Base-by-base conservation (phyloP, 129 eudicot species). In the Scalesia atractyloides region DNA sequence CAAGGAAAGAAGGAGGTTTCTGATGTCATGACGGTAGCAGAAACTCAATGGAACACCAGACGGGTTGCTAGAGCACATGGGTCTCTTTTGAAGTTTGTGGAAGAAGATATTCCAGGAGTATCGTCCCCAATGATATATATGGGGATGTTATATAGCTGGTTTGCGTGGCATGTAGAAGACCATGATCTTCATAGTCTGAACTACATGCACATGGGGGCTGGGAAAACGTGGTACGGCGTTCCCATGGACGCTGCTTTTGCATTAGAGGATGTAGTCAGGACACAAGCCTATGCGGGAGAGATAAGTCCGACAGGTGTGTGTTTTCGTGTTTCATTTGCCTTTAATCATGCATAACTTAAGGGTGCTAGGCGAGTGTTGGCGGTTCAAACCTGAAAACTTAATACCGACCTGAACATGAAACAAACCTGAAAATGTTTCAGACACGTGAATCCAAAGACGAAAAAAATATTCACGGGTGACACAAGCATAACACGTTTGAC, bases 161-260 rank as follows among this genome's bases (percentile, higher is more conserved):
- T 90, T 70, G 98, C 97, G 68, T 94, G 98, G 98, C 98, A 94
- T 69, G 98, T 87, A 46, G 98, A 94, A 76, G 98, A 94, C 74
- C 98, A 94, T 73, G 98, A 94, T 75, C 72, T 94, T 70, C 98
- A 94, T 78, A 94, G 98, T 80, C 70, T 94, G 86, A 94, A 94
- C 73, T 94, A 90, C 69, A 65, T 94, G 92, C 98, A 94, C 70
- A 52, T 79, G 79, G 98, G 98, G 39, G 86, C 90, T 4, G 88
- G 88, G 18, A 93, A 93, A 81, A 93, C 97, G 2, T 93, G 97
- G 98, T 93, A 93, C 66, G 98, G 97, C 9, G 97, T 93, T 68
- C 97, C 97, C 0, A 70, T 74, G 56, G 97, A 89, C 30, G 98
- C 96, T 1, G 96, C 98, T 0, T 78, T 78, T 15, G 97, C 97